Base-by-base conservation (phyloP, 1,139 yeast genomes). In the Lodderomyces orthopsilosis region DNA sequence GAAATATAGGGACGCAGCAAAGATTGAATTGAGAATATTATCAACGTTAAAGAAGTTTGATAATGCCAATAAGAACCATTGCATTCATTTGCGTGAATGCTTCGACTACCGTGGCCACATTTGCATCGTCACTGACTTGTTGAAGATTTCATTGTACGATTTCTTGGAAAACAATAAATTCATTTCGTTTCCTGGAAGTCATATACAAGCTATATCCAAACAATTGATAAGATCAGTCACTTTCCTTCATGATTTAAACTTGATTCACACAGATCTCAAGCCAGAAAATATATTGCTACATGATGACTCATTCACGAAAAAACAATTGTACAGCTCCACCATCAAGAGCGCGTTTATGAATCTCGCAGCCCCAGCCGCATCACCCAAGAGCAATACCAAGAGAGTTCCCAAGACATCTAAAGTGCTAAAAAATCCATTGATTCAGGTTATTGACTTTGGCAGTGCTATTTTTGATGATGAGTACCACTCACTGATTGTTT, bases 61-160 rank as follows among this genome's bases (percentile, higher is more conserved):
- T 51, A 80, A 81, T 46, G 71, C 77, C 44, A 93, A 89, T 61
- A 61, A 74, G 43, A 75, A 79, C 51, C 88, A 86, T 61, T 76
- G 85, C 52, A 86, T 89, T 48, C 95, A 87, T 58, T 65, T 93
- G 44, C 75, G 87, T 33, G 97, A 91, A 58, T 91, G 95, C 59
- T 87, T 94, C 63, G 98, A 93, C 65, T 94, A 79, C 63, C 76
- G 95, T 52, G 90, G 93, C 56, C 99, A 94, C 63, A 89, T 94
- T 40, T 91, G 98, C 68, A 77, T 90, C 46, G 95, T 94, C 3
- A 91, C 98, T 0, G 96, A 91, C 58, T 70, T 93, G 43, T 73
- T 88, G 50, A 90, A 90, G 52, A 84, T 85, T 47, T 86, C 95
- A 15, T 76, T 93, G 9, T 94, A 85, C 63, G 98, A 94, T 63